Evolutionary conservation across 2,329 filamentous ascomycete genomes (phyloP).

Genomic region (Diaporthe velutina): DNA sequence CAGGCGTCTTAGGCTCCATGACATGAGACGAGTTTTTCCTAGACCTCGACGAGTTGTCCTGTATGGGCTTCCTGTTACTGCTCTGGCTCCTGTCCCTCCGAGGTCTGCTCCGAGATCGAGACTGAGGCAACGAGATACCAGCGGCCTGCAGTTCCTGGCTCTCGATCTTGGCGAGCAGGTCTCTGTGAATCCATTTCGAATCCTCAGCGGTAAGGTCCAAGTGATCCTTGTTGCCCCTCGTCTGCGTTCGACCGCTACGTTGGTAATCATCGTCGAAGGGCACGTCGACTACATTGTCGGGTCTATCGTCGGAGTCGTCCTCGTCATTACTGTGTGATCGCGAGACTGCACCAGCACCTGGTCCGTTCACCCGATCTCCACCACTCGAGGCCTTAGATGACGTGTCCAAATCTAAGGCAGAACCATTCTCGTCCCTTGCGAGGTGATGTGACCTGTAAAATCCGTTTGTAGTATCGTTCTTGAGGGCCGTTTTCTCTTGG

Average conservation of each 20-base stretch:
- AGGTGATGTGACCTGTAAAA: conserved; percentile 37
- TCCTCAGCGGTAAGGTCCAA: conserved; percentile 62
- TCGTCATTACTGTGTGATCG: conserved; percentile 41
- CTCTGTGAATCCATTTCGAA: conserved; percentile 87
- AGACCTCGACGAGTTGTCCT: conserved; percentile 48
- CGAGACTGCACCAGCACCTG: conserved; percentile 31
- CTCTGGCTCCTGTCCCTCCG: conserved; percentile 58
- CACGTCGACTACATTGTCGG: conserved; percentile 61
- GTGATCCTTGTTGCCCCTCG: conserved; percentile 47
- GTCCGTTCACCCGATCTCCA: conserved; percentile 32
- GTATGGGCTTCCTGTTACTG: conserved; percentile 49
- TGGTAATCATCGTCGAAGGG: conserved; percentile 46
- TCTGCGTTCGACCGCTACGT: conserved; percentile 40
- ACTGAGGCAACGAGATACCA: conserved; percentile 73
- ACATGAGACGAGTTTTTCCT: conserved; percentile 61
- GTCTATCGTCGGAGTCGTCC: conserved; percentile 54
- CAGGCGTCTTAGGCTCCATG: conserved; percentile 53
- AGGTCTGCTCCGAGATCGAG: conserved; percentile 65
- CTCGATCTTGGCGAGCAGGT: conserved; percentile 86
- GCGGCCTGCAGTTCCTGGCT: conserved; percentile 84
- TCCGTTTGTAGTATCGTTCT: conserved; percentile 37
- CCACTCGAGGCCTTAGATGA: conserved; percentile 34
- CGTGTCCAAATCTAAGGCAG: conserved; percentile 19
- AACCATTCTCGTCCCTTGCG: conserved; percentile 39
- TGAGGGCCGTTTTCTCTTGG: conserved; percentile 35